Evolutionary conservation across 2,329 filamentous ascomycete genomes (phyloP), one percentile per base, ranked within the genome.

Genomic region (Fusarium sp.): DNA sequence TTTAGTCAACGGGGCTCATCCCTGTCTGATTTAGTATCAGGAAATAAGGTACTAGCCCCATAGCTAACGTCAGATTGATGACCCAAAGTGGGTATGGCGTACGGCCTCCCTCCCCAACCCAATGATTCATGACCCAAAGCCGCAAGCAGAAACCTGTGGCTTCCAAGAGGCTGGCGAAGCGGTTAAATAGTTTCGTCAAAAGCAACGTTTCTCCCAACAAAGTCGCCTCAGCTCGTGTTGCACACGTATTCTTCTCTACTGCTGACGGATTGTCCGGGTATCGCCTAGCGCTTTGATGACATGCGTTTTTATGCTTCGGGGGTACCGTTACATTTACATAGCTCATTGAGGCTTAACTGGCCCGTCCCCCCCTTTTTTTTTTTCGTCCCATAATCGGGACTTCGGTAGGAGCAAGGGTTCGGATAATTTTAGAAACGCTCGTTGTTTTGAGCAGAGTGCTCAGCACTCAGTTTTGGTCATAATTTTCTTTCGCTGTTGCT

Each of bases 281-380:
- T 61, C 32, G 55, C 57, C 62, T 61, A 66, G 56, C 60, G 67
- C 50, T 26, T 41, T 56, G 57, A 64, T 61, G 56, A 62, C 57
- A 62, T 35, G 46, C 37, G 20, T 35, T 41, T 44, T 32, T 32
- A 37, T 54, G 46, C 49, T 40, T 62, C 64, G 65, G 65, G 14
- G 58, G 56, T 49, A 62, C 65, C 64, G 65, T 68, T 64, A 45
- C 63, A 68, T 68, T 68, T 64, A 45, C 63, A 68, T 68, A 50
- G 58, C 40, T 49, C 56, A 38, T 48, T 45, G 57, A 68, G 49
- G 65, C 56, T 68, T 55, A 38, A 67, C 46, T 61, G 63, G 64
- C 41, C 64, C 45, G 27, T 35, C 17, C 54, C 38, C 49, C n/a
- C 33, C 38, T 15, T 44, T 33, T 42, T 37, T 63, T 33, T 18